A percentile compares a stretch with the other conserved stretches of the same genome.
Evolutionary conservation across 2,329 filamentous ascomycete genomes (phyloP).

Genomic region (Passalora sequoiae): DNA sequence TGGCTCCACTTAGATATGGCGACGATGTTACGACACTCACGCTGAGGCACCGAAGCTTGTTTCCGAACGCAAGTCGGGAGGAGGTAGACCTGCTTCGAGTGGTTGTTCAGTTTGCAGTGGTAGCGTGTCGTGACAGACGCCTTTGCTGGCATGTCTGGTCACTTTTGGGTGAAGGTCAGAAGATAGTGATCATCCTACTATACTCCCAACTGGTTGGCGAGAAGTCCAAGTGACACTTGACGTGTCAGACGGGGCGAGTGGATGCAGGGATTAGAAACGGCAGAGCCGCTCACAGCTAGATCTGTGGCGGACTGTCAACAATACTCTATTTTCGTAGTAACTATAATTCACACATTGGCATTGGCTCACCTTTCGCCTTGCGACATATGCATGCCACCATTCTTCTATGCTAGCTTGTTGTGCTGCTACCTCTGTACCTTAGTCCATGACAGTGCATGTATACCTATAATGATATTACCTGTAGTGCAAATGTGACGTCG

Average conservation of each 20-base stretch:
- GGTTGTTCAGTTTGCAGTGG: conserved; percentile 10
- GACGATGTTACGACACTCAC: no score
- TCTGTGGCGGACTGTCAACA: background rate
- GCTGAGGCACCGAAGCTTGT: conserved; percentile 19
- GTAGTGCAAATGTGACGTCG: no score
- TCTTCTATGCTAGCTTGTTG: no score
- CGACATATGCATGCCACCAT: no score
- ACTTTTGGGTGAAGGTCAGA: conserved; percentile 16
- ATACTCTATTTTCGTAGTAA: conserved; percentile 15
- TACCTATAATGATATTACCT: no score
- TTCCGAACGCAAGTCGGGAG: conserved; percentile 33
- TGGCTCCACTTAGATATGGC: conserved; percentile 21
- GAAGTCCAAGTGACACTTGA: conserved; percentile 10
- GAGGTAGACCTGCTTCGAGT: conserved; percentile 34
- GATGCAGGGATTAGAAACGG: conserved; percentile 15
- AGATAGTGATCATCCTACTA: conserved; percentile 30
- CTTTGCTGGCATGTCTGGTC: conserved; percentile 22
- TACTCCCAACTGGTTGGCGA: conserved; percentile 14
- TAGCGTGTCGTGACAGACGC: conserved; percentile 14
- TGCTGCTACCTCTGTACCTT: no score
- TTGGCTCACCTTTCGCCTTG: no score
- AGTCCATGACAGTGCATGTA: no score
- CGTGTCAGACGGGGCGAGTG: conserved; percentile 8
- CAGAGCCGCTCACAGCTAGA: background rate
- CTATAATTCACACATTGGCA: conserved; percentile 12